Evolutionary conservation across 805 yeast genomes (phyloP), one percentile per base, ranked within the genome.

Genomic region (Groenewaldozyma salmanticensis): DNA sequence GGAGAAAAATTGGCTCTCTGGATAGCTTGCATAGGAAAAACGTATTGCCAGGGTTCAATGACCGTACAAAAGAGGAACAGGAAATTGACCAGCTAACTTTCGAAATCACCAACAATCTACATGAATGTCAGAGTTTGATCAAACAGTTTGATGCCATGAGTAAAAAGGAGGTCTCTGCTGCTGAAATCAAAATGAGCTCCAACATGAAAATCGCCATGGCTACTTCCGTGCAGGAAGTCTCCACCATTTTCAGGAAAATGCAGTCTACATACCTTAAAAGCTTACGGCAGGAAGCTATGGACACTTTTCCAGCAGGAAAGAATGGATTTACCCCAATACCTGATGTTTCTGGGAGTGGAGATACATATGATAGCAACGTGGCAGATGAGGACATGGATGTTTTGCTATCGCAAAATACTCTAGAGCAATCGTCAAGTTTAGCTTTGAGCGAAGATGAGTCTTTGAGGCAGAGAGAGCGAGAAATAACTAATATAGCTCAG

Each of bases 251-350:
- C 62, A 67, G 97, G 39, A 82, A 84, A 55, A 65, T 92, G 52
- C 99, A 92, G 59, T 85, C 90, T 54, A 79, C 81, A 48, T 92
- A 92, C 54, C 78, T 92, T 55, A 81, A 84, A 57, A 83, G 81
- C 50, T 66, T 90, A 43, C 77, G 82, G 50, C 83, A 83, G 48
- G 95, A 84, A 55, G 92, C 83, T 37, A 40, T 54, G 9, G 52
- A 54, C 27, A 24, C 13, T 9, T 38, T 38, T 20, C 40, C 40
- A 11, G 22, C 5, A 9, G 24, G 37, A 9, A 7, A 6, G 6
- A 18, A 22, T 21, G 43, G 43, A 42, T 38, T 34, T 45, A 42
- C 42, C 27, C 38, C 45, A 15, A 18, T 18, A 29, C 38, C 40
- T 15, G 21, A 15, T 18, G 29, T 5, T 7, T 40, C 21, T 4